Evolutionary conservation across 2,329 filamentous ascomycete genomes (phyloP).

Genomic region (Colletotrichum lini): DNA sequence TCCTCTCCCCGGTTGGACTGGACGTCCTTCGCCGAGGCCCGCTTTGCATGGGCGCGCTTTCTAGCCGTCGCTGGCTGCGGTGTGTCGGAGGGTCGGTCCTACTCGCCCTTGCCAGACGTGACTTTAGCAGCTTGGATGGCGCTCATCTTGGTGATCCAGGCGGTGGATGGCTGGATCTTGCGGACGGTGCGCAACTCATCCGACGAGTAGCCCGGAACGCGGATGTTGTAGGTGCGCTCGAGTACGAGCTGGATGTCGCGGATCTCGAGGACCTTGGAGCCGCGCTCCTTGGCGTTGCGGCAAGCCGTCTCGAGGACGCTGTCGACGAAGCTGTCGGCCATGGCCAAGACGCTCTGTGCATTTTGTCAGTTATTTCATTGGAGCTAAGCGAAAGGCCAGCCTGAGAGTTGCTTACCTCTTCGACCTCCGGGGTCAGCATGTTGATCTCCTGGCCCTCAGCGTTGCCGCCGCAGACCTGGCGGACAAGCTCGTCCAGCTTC

Average conservation of each 20-base stretch:
- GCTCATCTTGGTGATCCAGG: constrained; percentile 97
- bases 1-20: constrained; percentile 23
- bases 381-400: not conserved
- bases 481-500: constrained; percentile 94
- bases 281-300: constrained; percentile 92
- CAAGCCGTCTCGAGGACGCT: constrained; percentile 89
- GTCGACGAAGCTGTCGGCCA: constrained; percentile 96
- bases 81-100: constrained; percentile 47
- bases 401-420: constrained; percentile 79
- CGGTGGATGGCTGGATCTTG: constrained; percentile 89
- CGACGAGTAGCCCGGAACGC: constrained; percentile 92
- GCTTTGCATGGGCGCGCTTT: constrained; percentile 15
- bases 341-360: constrained; percentile 82
- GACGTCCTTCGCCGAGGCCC: constrained; percentile 14
- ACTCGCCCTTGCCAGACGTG: constrained; percentile 72
- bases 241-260: constrained; percentile 87
- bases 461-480: constrained; percentile 89
- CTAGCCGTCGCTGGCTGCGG: constrained; percentile 10
- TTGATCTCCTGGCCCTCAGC: constrained; percentile 81
- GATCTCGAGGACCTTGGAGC: constrained; percentile 90
- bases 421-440: constrained; percentile 89
- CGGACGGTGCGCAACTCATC: constrained; percentile 95
- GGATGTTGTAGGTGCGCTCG: constrained; percentile 89
- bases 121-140: constrained; percentile 95
- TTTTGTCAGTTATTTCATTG: constrained; percentile 28